A percentile compares a stretch with the other conserved stretches of the same genome.
Evolutionary conservation across 1,284 basidiomycete species (phyloP).

Genomic region (Trichosporon asahii): DNA sequence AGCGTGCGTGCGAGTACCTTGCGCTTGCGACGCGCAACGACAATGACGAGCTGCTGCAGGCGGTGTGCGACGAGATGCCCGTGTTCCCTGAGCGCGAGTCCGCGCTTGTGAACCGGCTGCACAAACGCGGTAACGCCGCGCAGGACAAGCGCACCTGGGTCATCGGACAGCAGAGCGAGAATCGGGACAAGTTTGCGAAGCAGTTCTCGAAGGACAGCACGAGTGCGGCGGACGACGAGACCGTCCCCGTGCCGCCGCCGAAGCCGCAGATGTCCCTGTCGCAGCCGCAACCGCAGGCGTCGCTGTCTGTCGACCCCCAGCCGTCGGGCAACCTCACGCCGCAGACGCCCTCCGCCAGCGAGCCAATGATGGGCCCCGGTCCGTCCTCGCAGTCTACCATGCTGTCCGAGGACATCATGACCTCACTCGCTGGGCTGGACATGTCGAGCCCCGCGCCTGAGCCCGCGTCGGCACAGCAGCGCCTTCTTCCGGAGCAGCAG

Average conservation of each 20-base stretch:
- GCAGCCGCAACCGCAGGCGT: constrained; percentile 1
- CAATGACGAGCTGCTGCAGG: constrained; percentile 86
- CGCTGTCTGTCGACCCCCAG: constrained; percentile 2
- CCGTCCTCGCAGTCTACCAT: constrained; percentile 19
- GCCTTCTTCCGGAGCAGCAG: constrained; percentile 10
- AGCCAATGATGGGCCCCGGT: constrained; percentile 47
- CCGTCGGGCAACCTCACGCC: background rate
- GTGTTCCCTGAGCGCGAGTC: constrained; percentile 94
- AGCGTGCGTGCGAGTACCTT: constrained; percentile 95
- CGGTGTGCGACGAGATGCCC: constrained; percentile 98
- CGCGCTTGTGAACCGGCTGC: constrained; percentile 76
- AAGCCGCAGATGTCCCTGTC: constrained; percentile 11
- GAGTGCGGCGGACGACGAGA: background rate
- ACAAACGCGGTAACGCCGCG: constrained; percentile 82
- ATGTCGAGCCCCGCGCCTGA: constrained; percentile 53
- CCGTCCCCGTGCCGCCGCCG: constrained; percentile 17
- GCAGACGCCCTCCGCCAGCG: background rate
- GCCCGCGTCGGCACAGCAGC: constrained; percentile 8
- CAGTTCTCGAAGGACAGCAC: constrained; percentile 45
- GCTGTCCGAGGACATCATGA: constrained; percentile 62
- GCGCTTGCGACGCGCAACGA: constrained; percentile 75
- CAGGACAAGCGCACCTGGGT: constrained; percentile 94
- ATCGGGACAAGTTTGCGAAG: constrained; percentile 61
- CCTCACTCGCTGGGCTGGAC: constrained; percentile 77
- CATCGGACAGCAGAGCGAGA: constrained; percentile 88